These are phyloP conservation scores for Amanita muscaria DNA, from an alignment of 768 basidiomycete genomes.

Conservation along the genomic window DNA sequence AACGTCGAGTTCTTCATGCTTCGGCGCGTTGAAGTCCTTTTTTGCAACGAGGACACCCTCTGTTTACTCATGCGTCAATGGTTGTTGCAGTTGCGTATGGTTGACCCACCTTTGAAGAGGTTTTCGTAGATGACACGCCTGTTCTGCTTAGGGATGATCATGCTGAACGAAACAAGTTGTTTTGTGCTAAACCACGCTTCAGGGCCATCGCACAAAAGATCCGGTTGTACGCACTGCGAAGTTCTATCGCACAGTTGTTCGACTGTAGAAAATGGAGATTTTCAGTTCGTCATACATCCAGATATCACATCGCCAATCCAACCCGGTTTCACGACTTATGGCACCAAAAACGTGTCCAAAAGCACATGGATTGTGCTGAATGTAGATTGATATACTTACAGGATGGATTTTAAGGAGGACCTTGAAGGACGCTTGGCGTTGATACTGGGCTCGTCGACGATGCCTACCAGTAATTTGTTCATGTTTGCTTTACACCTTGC, in stretches of 20 bases:
- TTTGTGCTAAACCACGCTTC: conserved; percentile 21
- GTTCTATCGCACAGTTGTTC: conserved; percentile 30
- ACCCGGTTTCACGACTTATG: conserved; percentile 21
- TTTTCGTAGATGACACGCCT: conserved; percentile 95
- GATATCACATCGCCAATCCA: conserved; percentile 28
- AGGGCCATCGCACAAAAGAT: too few relatives aligned
- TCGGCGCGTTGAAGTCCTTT: conserved; percentile 97
- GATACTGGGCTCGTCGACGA: conserved; percentile 21
- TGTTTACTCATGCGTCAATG: conserved; percentile 18
- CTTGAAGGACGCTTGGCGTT: conserved; percentile 32
- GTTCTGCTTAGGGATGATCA: conserved; percentile 97
- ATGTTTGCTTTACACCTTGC: conserved; percentile 2
- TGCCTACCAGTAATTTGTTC: background rate
- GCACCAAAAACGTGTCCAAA: conserved; percentile 15
- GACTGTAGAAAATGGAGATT: conserved; percentile 21
- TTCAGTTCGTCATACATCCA: conserved; percentile 27
- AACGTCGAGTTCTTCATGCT: conserved; percentile 84
- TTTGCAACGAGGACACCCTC: conserved; percentile 99
- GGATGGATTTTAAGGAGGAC: conserved; percentile 28
- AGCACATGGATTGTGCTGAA: conserved; percentile 7
- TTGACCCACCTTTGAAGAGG: conserved; percentile 92
- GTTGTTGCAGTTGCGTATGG: background rate
- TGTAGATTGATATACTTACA: conserved; percentile 27
- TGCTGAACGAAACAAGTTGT: conserved; percentile 42
- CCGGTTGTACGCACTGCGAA: conserved; percentile 30